phyloP scores from a whole-genome alignment of 2,329 filamentous ascomycete species.

The Orbilia quercus region DNA sequence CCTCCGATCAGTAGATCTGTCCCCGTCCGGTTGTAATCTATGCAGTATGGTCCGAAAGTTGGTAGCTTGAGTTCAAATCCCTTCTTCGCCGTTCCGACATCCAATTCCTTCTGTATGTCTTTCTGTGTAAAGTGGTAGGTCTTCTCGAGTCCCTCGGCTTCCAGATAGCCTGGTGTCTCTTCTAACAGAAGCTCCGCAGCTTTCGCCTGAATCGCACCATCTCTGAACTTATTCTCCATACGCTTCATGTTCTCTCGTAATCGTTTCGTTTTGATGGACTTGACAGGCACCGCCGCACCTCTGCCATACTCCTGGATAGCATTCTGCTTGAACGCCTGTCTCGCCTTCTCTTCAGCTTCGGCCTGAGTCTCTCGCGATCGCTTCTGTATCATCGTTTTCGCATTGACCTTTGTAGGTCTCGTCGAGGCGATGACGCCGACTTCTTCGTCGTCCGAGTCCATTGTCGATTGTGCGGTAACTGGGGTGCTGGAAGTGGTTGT shows the following conservation, averaged over 20 bases:
- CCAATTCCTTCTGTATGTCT: constrained; percentile 80
- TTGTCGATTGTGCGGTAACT: constrained; percentile 22
- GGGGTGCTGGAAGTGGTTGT: no score
- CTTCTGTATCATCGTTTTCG: constrained; percentile 63
- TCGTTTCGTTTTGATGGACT: constrained; percentile 87
- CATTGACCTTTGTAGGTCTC: constrained; percentile 61
- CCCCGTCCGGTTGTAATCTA: constrained; percentile 90
- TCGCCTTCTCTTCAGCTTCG: constrained; percentile 58
- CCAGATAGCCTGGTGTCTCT: constrained; percentile 84
- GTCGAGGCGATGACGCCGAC: constrained; percentile 28
- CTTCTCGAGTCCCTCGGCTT: constrained; percentile 90
- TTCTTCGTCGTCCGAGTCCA: constrained; percentile 51
- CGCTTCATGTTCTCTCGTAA: constrained; percentile 80
- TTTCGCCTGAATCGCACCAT: constrained; percentile 84
- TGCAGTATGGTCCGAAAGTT: constrained; percentile 83
- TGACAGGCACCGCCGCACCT: constrained; percentile 78
- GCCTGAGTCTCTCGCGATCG: constrained; percentile 14
- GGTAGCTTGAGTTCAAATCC: constrained; percentile 88
- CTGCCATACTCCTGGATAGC: constrained; percentile 75
- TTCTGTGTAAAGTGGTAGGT: constrained; percentile 94
- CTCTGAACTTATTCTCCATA: constrained; percentile 83
- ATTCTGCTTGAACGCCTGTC: constrained; percentile 64
- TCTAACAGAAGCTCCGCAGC: constrained; percentile 95
- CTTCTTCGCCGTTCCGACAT: constrained; percentile 87
- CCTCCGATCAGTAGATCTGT: constrained; percentile 85